These are phyloP conservation scores for Neotropicomus parvogracilis DNA, from an alignment of 1,284 basidiomycete species.

Conservation along the genomic window DNA sequence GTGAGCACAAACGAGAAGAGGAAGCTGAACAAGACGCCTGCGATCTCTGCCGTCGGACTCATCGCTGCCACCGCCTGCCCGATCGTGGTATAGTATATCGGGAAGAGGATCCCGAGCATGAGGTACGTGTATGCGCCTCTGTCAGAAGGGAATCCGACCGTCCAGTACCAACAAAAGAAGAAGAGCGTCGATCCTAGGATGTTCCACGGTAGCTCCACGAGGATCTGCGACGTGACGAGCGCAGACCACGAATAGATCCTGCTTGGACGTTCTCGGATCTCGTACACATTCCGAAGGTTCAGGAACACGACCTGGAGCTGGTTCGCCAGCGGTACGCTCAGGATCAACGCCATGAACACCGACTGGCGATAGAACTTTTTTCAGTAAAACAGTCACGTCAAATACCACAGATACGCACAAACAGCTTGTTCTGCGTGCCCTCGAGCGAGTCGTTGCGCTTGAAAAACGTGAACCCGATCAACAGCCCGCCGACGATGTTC, in stretches of 20 bases:
- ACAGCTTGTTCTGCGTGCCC: conserved; percentile 82
- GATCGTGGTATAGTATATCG: conserved; percentile 54
- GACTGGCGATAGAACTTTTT: conserved; percentile 13
- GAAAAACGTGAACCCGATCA: conserved; percentile 73
- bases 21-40: conserved; percentile 61
- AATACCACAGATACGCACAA: conserved; percentile 32
- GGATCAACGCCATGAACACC: conserved; percentile 27
- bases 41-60: conserved; percentile 62
- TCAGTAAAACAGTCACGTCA: neutral
- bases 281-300: conserved; percentile 52
- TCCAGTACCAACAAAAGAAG: conserved; percentile 72
- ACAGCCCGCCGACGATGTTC: conserved; percentile 53
- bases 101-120: conserved; percentile 45
- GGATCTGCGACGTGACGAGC: conserved; percentile 59
- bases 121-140: conserved; percentile 57
- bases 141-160: conserved; percentile 50
- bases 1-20: conserved; percentile 68
- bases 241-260: conserved; percentile 84
- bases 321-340: conserved; percentile 29
- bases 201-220: conserved; percentile 67
- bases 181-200: conserved; percentile 54
- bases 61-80: conserved; percentile 65
- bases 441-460: conserved; percentile 60
- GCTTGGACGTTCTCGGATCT: conserved; percentile 70
- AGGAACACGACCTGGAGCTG: conserved; percentile 33